Conservation (phyloP, 352 stramenopile genomes). For the Globisporangium echinulatum region DNA sequence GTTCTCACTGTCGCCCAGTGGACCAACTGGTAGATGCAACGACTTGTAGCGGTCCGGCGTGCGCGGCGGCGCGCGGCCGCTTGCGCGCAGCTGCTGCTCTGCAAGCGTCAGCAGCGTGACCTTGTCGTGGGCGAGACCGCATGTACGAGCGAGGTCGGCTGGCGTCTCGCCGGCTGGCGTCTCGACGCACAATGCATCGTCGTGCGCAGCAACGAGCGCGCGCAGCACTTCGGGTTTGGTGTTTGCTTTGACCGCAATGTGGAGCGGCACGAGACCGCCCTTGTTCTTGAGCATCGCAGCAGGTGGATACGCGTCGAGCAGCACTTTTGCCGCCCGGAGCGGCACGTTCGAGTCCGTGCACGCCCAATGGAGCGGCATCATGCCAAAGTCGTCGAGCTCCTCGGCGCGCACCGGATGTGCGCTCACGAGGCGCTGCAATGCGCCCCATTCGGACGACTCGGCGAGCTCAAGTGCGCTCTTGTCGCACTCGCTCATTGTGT, state of each 20-base stretch:
- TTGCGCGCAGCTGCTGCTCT: conserved; percentile 37
- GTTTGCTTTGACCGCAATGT: conserved; percentile 80
- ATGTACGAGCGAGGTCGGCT: conserved; percentile 49
- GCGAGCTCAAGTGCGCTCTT: conserved; percentile 65
- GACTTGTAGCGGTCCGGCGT: conserved; percentile 45
- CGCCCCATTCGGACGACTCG: conserved; percentile 62
- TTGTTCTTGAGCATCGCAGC: conserved; percentile 68
- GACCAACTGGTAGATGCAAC: conserved; percentile 6
- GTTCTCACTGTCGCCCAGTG: conserved; percentile 5
- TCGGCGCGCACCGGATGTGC: conserved; percentile 14
- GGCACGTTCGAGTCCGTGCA: too few species aligned
- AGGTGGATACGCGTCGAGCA: conserved; percentile 51
- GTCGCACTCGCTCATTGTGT: conserved; percentile 7
- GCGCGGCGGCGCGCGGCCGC: conserved; percentile 39
- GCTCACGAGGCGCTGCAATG: conserved; percentile 54
- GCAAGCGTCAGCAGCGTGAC: conserved; percentile 33
- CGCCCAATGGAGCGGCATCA: conserved; percentile 23
- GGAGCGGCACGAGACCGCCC: conserved; percentile 63
- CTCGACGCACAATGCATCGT: conserved; percentile 54
- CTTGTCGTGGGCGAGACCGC: conserved; percentile 42
- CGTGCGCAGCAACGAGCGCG: conserved; percentile 36
- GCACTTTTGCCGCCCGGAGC: conserved; percentile 21
- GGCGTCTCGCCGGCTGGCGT: conserved; percentile 69
- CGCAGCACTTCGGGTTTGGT: conserved; percentile 58
- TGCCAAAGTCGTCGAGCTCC: conserved; percentile 52